Evolutionary conservation across 2,329 filamentous ascomycete species (phyloP).

Genomic region (Graphilbum sp.): DNA sequence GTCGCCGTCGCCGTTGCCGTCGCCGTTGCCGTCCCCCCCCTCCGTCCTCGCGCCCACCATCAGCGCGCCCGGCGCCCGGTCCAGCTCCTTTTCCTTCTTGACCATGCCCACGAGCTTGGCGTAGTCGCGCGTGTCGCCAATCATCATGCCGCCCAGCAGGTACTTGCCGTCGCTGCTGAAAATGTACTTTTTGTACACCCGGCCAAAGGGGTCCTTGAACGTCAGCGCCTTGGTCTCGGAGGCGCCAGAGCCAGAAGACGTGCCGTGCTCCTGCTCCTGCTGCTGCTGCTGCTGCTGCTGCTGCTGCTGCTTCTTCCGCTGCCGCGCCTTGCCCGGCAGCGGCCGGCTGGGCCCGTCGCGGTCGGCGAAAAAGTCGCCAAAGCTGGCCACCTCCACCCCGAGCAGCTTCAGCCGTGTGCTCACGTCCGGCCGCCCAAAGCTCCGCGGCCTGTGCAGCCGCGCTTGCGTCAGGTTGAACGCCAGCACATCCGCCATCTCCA

Average conservation of each 20-base stretch:
- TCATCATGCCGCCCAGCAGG: slow-evolving; percentile 92
- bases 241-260: too few species aligned
- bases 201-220: slow-evolving; percentile 76
- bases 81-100: slow-evolving; percentile 64
- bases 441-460: slow-evolving; percentile 43
- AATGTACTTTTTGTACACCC: slow-evolving; percentile 86
- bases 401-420: slow-evolving; percentile 86
- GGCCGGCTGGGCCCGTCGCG: slow-evolving; percentile 64
- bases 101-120: slow-evolving; percentile 79
- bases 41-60: slow-evolving; percentile 64
- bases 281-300: slow-evolving; percentile 35
- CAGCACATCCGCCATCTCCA: slow-evolving; percentile 86
- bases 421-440: slow-evolving; percentile 50
- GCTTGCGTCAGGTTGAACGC: slow-evolving; percentile 83
- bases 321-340: slow-evolving; percentile 40
- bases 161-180: slow-evolving; percentile 85
- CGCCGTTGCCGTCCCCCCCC: slow-evolving; percentile 56
- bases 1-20: too few species aligned
- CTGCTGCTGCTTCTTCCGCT: slow-evolving; percentile 12
- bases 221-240: slow-evolving; percentile 74
- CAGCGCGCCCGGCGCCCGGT: slow-evolving; percentile 63
- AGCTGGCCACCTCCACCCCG: slow-evolving; percentile 81
- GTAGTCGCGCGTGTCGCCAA: slow-evolving; percentile 81
- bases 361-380: slow-evolving; percentile 88
- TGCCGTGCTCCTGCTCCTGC: too few species aligned